Base-by-base conservation (phyloP, 2,329 filamentous ascomycete species). In the Pseudogymnoascus sp. region DNA sequence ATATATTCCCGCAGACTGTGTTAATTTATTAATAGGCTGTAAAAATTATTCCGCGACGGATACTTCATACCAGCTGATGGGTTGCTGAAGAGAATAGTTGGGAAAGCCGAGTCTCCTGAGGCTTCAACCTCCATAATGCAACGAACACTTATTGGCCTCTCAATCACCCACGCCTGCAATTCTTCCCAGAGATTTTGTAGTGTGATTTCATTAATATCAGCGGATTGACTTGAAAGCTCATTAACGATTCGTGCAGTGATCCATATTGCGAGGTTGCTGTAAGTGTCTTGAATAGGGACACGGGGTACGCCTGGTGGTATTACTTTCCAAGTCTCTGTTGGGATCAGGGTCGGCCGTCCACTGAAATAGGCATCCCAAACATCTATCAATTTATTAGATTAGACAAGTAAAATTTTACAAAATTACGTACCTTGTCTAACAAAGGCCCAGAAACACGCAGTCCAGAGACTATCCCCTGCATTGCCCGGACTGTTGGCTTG, bases 391-490 rank as follows among this genome's bases (percentile, higher is more conserved):
- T 35, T 10, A 21, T 61, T 24, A 61, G 44, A 17, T 24, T 13
- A 24, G 9, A 13, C 8, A 7, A 21, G 21, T 21, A 58, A 8
- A 36, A 21, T 5, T 17, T 17, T 36, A 37, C 15, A 17, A 5
- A 3, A 24, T 17, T 6, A 13, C 24, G 5, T 61, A 61, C 60
- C 60, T 58, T 58, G 60, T 58, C 60, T 61, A 37, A 29, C 60
- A 61, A 61, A 58, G 11, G 50, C 40, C 60, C 60, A 61, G 15
- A 61, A 61, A 13, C 60, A 61, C 6, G 44, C 60, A 36, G 60
- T 15, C 9, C 10, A 58, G 5, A 58, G 11, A 58, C 31, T 29
- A 35, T 36, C 9, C 13, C n/a, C 11, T 4, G 33, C 15, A 57
- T 21, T 15, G 15, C 36, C 13, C 10, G 31, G 44, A 31, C 44